These are phyloP conservation scores for Termitomyces sp. DNA, from an alignment of 768 basidiomycete species.

Conservation along the genomic window DNA sequence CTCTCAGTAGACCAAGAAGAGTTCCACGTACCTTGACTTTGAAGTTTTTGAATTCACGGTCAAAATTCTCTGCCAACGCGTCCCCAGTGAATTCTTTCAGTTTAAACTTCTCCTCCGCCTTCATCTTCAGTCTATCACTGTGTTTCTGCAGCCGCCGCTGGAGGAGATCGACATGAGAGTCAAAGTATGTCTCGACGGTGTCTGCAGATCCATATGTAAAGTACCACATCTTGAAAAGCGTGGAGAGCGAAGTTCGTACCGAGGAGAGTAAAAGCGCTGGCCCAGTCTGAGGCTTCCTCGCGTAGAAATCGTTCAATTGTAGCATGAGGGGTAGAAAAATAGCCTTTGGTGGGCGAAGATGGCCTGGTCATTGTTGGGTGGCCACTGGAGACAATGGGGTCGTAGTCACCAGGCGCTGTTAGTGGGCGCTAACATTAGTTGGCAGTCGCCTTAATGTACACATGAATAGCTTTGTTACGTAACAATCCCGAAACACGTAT, in stretches of 20 bases:
- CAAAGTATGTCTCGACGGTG: conserved; percentile 93
- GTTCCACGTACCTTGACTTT: conserved; percentile 69
- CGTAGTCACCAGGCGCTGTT: conserved; percentile 2
- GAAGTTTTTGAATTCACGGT: conserved; percentile 83
- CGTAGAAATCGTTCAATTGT: conserved; percentile 67
- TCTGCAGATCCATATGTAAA: conserved; percentile 44
- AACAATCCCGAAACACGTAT: too few relatives aligned
- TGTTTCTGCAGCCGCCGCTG: conserved; percentile 87
- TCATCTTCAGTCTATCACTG: conserved; percentile 75
- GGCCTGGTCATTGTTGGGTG: conserved; percentile 35
- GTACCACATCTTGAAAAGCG: conserved; percentile 19
- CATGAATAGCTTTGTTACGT: too few relatives aligned
- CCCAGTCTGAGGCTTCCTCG: conserved; percentile 74
- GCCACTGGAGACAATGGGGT: conserved; percentile 4
- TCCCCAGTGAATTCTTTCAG: conserved; percentile 63
- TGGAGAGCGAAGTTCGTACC: conserved; percentile 42
- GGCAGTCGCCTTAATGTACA: not conserved
- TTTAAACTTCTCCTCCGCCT: conserved; percentile 81
- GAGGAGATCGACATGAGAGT: conserved; percentile 80
- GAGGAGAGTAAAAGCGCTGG: conserved; percentile 80
- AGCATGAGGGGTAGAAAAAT: conserved; percentile 51
- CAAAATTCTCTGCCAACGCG: conserved; percentile 69
- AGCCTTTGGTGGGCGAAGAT: conserved; percentile 46
- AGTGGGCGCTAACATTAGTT: too few relatives aligned
- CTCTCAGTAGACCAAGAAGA: not conserved